Conservation (phyloP, 2,329 filamentous ascomycete genomes). For the Geoglossum cookeanum region DNA sequence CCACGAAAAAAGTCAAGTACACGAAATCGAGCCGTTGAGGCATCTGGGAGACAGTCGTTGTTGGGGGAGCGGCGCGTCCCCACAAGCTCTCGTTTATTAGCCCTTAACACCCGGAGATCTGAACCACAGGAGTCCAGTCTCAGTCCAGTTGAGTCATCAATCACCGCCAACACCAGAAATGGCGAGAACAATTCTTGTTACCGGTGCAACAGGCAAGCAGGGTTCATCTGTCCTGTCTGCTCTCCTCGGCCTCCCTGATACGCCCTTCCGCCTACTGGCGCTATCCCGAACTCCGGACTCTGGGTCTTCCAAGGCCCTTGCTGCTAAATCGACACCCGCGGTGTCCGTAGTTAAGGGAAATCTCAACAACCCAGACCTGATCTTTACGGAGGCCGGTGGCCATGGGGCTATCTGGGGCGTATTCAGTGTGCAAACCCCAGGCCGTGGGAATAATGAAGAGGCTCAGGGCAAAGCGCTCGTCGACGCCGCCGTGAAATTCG, state of each 20-base stretch:
- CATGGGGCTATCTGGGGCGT: slow-evolving; percentile 35
- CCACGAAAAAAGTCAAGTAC: slow-evolving; percentile 40
- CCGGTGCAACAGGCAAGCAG: slow-evolving; percentile 28
- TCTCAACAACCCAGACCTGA: slow-evolving; percentile 28
- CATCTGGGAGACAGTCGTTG: neutral
- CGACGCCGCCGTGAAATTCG: slow-evolving; percentile 34
- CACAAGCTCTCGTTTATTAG: no score
- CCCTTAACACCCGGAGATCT: no score
- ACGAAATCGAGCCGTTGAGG: slow-evolving; percentile 25
- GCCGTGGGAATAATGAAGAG: slow-evolving; percentile 21
- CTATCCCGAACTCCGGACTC: slow-evolving; percentile 39
- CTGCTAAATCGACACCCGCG: slow-evolving; percentile 22
- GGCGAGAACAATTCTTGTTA: slow-evolving; percentile 24
- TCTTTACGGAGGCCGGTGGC: slow-evolving; percentile 29
- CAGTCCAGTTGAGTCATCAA: no score
- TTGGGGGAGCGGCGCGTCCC: no score
- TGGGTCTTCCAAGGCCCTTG: slow-evolving; percentile 29
- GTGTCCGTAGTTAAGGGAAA: slow-evolving; percentile 39
- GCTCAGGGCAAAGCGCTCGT: slow-evolving; percentile 38
- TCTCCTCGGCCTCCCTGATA: slow-evolving; percentile 18
- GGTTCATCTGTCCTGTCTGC: slow-evolving; percentile 25
- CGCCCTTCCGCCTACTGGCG: slow-evolving; percentile 33
- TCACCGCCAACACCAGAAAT: slow-evolving; percentile 5
- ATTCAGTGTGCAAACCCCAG: slow-evolving; percentile 36
- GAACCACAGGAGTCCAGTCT: no score